Evolutionary conservation across 495 filamentous ascomycete species (phyloP), one percentile per base, ranked within the genome.

Genomic region (Filosporella fistucella): DNA sequence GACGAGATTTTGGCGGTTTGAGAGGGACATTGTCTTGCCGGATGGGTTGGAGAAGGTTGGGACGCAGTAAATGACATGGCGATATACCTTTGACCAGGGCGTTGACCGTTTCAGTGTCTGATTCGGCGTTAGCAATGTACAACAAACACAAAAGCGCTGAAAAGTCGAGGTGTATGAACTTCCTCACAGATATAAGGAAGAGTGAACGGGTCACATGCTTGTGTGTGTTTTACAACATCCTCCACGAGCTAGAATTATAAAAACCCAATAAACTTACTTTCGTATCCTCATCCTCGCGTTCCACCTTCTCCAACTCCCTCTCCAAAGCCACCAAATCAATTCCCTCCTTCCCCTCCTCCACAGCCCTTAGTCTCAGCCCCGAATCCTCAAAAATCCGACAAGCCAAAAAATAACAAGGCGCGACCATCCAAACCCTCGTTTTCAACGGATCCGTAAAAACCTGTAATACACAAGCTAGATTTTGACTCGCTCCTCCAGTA

Each of bases 21-120:
- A 57, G 20, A 85, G 63, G 1, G 80, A 74, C 79, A 88, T 86
- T 1, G 85, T 88, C 51, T 80, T 81, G 4, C 78, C 82, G 0
- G 85, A 86, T 0, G 90, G 90, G 55, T 96, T 96, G 26, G 82
- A 77, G 60, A 86, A 90, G 0, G 86, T 90, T 0, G 90, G 86
- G 4, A 89, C 86, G 16, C 75, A 77, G 59, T 96, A 96, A 55
- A 96, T 81, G 52, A 95, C 59, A 58, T 93, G 87, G 24, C 78
- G 78, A 64, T 95, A 95, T 48, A 85, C 76, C 57, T 86, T 90
- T 41, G 66, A 62, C 53, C 70, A 70, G 12, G 65, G 64, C 13
- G 44, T 52, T 12, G 50, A 51, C 16, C 40, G 20, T 50, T 74
- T 75, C 47, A 59, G 63, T 16, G 33, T 11, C 62, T 58, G 51